Evolutionary conservation across 495 filamentous ascomycete species (phyloP).

Genomic region (Rostrohypoxylon terebratum): DNA sequence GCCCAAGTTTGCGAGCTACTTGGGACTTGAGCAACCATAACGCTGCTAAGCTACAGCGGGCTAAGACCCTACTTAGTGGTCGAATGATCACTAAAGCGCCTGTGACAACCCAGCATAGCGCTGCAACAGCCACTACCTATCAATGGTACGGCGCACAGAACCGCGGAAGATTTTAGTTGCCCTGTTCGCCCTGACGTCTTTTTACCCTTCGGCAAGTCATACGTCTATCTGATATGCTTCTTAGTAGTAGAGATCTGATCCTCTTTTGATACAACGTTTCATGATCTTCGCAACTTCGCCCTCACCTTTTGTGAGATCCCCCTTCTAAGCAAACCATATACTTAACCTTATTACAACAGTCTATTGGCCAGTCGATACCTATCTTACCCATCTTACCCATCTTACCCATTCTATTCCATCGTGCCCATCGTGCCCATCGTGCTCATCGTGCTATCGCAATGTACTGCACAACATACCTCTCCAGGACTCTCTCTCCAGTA

Average conservation of each 20-base stretch:
- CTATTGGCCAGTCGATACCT: constrained; percentile 22
- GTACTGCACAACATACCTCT: constrained; percentile 1
- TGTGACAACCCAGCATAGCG: constrained; percentile 30
- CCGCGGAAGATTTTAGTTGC: background rate
- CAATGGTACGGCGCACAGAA: background rate
- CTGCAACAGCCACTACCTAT: background rate
- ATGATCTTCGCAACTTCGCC: constrained; percentile 45
- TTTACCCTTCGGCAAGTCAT: constrained; percentile 36
- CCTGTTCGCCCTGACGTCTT: constrained; percentile 33
- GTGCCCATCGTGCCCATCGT: background rate
- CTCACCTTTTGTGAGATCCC: constrained; percentile 10
- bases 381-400: constrained; percentile 5
- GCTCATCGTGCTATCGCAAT: background rate
- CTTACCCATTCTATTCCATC: background rate
- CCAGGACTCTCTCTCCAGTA: background rate
- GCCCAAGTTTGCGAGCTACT: constrained; percentile 18
- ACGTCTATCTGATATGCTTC: constrained; percentile 38
- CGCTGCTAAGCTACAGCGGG: constrained; percentile 16
- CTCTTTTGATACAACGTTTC: constrained; percentile 48
- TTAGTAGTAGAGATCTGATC: constrained; percentile 36
- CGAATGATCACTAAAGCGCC: constrained; percentile 40
- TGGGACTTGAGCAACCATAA: constrained; percentile 8
- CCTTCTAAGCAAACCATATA: background rate
- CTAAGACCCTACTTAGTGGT: constrained; percentile 20
- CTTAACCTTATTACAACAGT: background rate